A percentile compares a stretch with the other conserved stretches of the same genome.
phyloP scores from a whole-genome alignment of 2,329 filamentous ascomycete genomes.

The Colletotrichum sp. region DNA sequence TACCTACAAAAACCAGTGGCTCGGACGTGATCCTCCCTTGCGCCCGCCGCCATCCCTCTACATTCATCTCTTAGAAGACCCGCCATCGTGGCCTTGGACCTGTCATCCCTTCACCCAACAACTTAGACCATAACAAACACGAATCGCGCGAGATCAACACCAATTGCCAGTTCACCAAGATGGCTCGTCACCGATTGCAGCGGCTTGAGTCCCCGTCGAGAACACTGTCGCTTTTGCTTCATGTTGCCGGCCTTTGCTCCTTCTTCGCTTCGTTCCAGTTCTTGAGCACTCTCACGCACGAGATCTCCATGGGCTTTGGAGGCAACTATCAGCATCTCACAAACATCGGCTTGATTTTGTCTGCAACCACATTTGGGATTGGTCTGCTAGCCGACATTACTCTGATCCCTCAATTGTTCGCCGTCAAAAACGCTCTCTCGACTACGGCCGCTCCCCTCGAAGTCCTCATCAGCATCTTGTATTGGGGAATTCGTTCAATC shows the following conservation, averaged over 20 bases:
- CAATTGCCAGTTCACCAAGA: slow-evolving; percentile 24
- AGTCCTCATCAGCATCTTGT: slow-evolving; percentile 72
- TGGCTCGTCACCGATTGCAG: slow-evolving; percentile 66
- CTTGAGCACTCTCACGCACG: slow-evolving; percentile 52
- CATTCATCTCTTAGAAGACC: background rate
- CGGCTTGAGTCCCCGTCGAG: slow-evolving; percentile 69
- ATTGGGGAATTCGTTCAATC: slow-evolving; percentile 71
- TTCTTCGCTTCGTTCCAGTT: slow-evolving; percentile 60
- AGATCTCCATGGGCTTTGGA: slow-evolving; percentile 65
- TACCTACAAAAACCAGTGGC: background rate
- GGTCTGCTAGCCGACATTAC: slow-evolving; percentile 71
- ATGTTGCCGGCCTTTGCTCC: slow-evolving; percentile 57
- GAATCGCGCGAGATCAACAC: background rate
- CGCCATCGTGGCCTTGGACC: background rate
- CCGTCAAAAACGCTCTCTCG: slow-evolving; percentile 69
- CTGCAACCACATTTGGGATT: slow-evolving; percentile 63
- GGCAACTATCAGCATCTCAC: slow-evolving; percentile 76
- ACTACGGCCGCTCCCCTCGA: slow-evolving; percentile 72
- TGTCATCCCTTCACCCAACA: slow-evolving; percentile 1
- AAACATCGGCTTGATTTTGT: slow-evolving; percentile 70
- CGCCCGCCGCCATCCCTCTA: slow-evolving; percentile 12
- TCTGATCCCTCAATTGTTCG: slow-evolving; percentile 61
- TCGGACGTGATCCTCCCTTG: slow-evolving; percentile 10
- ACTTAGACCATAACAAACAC: background rate
- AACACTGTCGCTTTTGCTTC: slow-evolving; percentile 65